Conservation (phyloP, 2,329 filamentous ascomycete species). For the Sclerotinia subarctica region DNA sequence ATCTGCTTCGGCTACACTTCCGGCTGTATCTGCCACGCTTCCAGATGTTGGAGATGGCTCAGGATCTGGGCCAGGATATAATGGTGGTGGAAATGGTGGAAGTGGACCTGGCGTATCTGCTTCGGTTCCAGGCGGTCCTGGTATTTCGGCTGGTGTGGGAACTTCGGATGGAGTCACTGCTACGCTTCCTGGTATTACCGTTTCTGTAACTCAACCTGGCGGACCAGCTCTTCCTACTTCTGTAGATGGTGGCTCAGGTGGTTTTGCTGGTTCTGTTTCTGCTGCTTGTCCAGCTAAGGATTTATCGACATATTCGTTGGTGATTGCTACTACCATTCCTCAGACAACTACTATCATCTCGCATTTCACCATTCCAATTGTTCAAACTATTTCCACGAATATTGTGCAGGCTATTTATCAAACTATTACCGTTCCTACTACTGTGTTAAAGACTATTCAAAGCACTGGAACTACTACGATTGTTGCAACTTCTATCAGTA, state of each 20-base stretch:
- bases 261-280: neutral
- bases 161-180: slow-evolving; percentile 9
- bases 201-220: neutral
- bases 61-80: neutral
- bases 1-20: slow-evolving; percentile 2
- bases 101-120: neutral
- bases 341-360: neutral
- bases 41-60: neutral
- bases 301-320: slow-evolving; percentile 4
- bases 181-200: neutral
- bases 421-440: slow-evolving; percentile 6
- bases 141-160: slow-evolving; percentile 1
- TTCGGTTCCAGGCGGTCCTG: neutral
- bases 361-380: neutral
- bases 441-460: slow-evolving; percentile 12
- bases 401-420: slow-evolving; percentile 3
- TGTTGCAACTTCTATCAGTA: neutral
- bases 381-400: slow-evolving; percentile 6
- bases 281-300: neutral
- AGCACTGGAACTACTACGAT: slow-evolving; percentile 4
- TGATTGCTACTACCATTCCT: neutral
- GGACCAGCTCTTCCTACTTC: neutral
- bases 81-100: neutral
- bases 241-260: neutral
- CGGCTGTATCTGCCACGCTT: neutral